Evolutionary conservation across 495 filamentous ascomycete species (phyloP), one percentile per base, ranked within the genome.

Genomic region (Margaritispora aquatica): DNA sequence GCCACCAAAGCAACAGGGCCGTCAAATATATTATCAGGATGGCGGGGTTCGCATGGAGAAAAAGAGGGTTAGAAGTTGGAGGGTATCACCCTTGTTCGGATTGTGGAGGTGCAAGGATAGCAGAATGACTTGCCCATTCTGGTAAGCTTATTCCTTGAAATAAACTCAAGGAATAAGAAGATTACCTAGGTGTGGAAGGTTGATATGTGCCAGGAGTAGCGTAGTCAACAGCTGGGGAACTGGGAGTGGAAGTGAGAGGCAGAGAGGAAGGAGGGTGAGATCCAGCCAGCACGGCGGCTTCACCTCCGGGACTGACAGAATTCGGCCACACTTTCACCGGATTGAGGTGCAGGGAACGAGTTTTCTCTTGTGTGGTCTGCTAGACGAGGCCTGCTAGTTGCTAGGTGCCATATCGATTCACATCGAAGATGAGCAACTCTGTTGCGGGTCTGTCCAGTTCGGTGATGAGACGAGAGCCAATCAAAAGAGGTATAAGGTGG

Each of bases 11-110:
- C 31, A 57, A 57, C 55, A 64, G 41, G 55, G 65, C 58, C 62
- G 62, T 59, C 62, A 63, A 63, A 34, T 58, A 47, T 51, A 59
- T 54, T 54, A 36, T 31, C 17, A 19, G 27, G 24, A 64, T 68
- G 59, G 65, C 65, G 65, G 65, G 65, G 65, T 68, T 54, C 58
- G 62, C 65, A 63, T 65, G 62, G 51, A 47, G 51, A 58, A 46
- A 21, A 59, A 36, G 27, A 59, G 50, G 24, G 47, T 24, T 34
- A 54, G 31, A 22, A 36, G 19, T n/a, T 54, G 11, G 52, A 56
- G 54, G 47, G 54, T 21, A 53, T 26, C 60, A 49, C 48, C 34
- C 49, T 60, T 51, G 58, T 41, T 29, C 26, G 56, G 54, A 61
- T 31, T 61, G 54, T 58, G 63, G 59, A 59, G 58, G 34, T 26